Percentiles rank a stretch among this genome's conserved stretches.
phyloP scores from a whole-genome alignment of 2,329 filamentous ascomycete genomes.

The Diaporthe longicolla region DNA sequence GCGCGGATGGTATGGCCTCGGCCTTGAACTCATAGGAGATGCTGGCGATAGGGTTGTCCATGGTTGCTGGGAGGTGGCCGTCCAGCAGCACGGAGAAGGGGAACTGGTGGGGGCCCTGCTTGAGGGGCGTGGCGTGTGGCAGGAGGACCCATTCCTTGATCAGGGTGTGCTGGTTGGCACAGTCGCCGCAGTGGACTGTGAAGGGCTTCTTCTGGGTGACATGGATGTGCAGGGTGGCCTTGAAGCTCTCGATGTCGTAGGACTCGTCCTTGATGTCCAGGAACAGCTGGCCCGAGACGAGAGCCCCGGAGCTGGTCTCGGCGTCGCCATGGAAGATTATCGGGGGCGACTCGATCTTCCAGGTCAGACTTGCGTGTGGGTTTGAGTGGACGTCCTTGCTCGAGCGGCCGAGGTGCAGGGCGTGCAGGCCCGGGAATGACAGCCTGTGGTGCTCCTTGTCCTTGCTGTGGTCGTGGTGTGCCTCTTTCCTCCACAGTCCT shows the following conservation, averaged over 20 bases:
- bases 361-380: constrained; percentile 61
- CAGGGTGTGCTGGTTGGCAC: constrained; percentile 78
- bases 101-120: constrained; percentile 78
- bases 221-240: constrained; percentile 78
- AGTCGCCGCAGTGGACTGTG: constrained; percentile 82
- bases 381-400: constrained; percentile 58
- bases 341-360: constrained; percentile 86
- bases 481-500: constrained; percentile 37
- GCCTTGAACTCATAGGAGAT: constrained; percentile 86
- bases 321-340: constrained; percentile 85
- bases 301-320: constrained; percentile 82
- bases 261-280: constrained; percentile 77
- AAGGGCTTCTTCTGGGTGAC: constrained; percentile 87
- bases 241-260: constrained; percentile 79
- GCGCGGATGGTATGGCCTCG: constrained; percentile 71
- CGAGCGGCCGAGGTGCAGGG: constrained; percentile 58
- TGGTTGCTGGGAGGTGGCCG: constrained; percentile 87
- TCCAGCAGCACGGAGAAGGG: constrained; percentile 91
- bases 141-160: constrained; percentile 86
- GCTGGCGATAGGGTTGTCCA: constrained; percentile 78
- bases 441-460: constrained; percentile 52
- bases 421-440: constrained; percentile 58
- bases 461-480: constrained; percentile 39
- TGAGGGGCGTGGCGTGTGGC: constrained; percentile 65
- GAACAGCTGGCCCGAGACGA: constrained; percentile 87